Conservation (phyloP, 1,139 yeast species). For the Pichia sp. region DNA sequence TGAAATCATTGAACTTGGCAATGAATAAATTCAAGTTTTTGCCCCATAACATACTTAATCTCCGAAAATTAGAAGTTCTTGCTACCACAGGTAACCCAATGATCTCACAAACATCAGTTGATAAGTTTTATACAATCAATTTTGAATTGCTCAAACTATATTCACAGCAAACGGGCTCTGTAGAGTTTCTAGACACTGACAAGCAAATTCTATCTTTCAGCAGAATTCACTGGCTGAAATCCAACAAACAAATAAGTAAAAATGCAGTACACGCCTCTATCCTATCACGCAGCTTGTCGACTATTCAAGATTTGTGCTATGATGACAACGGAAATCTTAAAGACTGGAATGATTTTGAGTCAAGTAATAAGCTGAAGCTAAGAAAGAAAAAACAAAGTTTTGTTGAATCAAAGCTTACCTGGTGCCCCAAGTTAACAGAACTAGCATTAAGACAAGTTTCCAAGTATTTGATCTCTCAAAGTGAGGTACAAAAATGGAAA, state of each 20-base stretch:
- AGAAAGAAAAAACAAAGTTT: slow-evolving; percentile 11
- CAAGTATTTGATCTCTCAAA: slow-evolving; percentile 40
- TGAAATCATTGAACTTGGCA: slow-evolving; percentile 49
- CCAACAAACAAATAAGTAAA: slow-evolving; percentile 22
- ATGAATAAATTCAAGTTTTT: slow-evolving; percentile 48
- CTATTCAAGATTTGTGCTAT: slow-evolving; percentile 25
- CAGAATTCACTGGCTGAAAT: slow-evolving; percentile 28
- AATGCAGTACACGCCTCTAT: slow-evolving; percentile 23
- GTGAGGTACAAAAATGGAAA: slow-evolving; percentile 46
- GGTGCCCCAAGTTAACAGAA: slow-evolving; percentile 41
- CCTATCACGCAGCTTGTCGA: slow-evolving; percentile 29
- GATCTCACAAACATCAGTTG: slow-evolving; percentile 14
- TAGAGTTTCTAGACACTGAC: slow-evolving; percentile 13
- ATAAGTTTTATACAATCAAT: slow-evolving; percentile 14
- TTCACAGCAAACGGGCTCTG: slow-evolving; percentile 1
- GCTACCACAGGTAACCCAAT: slow-evolving; percentile 45
- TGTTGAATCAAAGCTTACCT: slow-evolving; percentile 13
- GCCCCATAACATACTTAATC: slow-evolving; percentile 51
- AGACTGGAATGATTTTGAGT: slow-evolving; percentile 19
- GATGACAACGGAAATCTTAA: slow-evolving; percentile 15
- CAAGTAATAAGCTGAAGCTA: slow-evolving; percentile 3
- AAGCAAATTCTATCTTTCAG: slow-evolving; percentile 25
- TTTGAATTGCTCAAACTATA: slow-evolving; percentile 12
- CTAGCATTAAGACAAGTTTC: slow-evolving; percentile 43
- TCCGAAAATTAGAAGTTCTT: slow-evolving; percentile 42